Conservation (phyloP, 2,329 filamentous ascomycete species). For the Coniochaeta prunicola region DNA sequence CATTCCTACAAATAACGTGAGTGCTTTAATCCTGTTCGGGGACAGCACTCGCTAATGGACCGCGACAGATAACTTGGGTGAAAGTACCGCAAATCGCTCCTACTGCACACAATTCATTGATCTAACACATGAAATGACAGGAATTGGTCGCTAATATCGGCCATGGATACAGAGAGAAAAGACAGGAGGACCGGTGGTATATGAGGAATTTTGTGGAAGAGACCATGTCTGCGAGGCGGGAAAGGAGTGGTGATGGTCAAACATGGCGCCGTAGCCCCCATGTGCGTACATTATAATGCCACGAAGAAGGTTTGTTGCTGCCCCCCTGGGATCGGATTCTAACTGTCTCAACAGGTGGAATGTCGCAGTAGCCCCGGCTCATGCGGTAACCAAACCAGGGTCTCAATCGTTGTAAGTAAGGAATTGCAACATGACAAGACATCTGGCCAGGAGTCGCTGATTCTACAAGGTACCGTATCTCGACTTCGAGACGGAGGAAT, state of each 20-base stretch:
- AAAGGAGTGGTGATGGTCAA: background rate
- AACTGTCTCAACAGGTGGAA: background rate
- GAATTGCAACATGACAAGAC: background rate
- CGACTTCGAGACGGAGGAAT: background rate
- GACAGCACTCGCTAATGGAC: background rate
- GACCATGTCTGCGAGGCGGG: background rate
- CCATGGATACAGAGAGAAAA: background rate
- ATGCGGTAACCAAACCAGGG: background rate
- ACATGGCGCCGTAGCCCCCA: background rate
- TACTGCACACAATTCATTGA: background rate
- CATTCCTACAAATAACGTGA: background rate
- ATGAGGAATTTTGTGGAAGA: background rate
- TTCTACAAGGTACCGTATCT: background rate
- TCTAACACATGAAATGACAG: background rate
- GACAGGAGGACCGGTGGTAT: background rate
- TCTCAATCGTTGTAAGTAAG: background rate
- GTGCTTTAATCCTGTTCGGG: background rate
- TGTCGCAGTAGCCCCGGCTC: background rate
- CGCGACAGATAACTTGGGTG: background rate
- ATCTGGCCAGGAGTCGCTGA: background rate
- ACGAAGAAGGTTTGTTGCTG: background rate
- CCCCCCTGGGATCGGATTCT: background rate
- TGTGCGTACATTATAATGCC: background rate
- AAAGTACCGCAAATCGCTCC: background rate
- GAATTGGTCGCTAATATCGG: background rate